These are phyloP conservation scores for Gentiana straminea DNA, from an alignment of 257 asterid species.

Conservation along the genomic window DNA sequence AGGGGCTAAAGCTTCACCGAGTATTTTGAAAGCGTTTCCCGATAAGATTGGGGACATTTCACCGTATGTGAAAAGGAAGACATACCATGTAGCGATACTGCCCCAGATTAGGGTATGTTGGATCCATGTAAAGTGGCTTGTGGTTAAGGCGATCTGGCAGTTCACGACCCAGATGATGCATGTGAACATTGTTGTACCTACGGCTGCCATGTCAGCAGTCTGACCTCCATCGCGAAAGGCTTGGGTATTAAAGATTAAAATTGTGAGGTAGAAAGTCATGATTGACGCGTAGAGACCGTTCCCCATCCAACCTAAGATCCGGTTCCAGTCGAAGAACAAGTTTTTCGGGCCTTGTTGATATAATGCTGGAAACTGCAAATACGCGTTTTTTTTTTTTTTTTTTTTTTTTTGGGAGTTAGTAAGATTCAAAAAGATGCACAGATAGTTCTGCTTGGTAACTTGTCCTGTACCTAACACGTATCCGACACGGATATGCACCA, in stretches of 20 bases:
- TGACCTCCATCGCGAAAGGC: constrained; percentile 87
- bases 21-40: constrained; percentile 44
- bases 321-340: constrained; percentile 75
- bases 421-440: too few relatives aligned
- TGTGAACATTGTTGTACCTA: constrained; percentile 93
- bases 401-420: too few relatives aligned
- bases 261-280: constrained; percentile 60
- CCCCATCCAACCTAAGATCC: constrained; percentile 92
- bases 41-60: constrained; percentile 29
- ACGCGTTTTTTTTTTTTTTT: too few relatives aligned
- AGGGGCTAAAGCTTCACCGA: constrained; percentile 64
- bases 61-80: constrained; percentile 63
- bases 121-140: constrained; percentile 95
- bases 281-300: constrained; percentile 79
- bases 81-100: constrained; percentile 65
- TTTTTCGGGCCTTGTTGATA: constrained; percentile 95
- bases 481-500: too few relatives aligned
- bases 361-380: constrained; percentile 81
- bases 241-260: constrained; percentile 68
- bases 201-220: constrained; percentile 74
- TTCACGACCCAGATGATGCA: constrained; percentile 85
- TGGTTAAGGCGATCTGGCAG: constrained; percentile 72
- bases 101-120: constrained; percentile 73
- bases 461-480: too few relatives aligned
- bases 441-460: too few relatives aligned